Conservation (phyloP, 441 rosid genomes). For the Pelargonium australe region DNA sequence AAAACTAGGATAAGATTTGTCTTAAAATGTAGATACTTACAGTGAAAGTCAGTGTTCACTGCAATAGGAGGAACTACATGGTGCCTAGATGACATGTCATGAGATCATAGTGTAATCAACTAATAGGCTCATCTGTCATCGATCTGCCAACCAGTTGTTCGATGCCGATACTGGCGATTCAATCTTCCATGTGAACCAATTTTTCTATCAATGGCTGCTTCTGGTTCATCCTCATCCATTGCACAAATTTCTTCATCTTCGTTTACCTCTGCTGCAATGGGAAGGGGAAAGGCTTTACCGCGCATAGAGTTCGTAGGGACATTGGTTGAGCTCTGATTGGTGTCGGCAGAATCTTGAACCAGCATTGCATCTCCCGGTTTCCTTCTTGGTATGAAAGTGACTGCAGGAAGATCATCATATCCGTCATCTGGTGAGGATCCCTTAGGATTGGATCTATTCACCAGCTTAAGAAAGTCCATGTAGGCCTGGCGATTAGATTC, state of each 20-base stretch:
- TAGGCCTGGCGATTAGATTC: constrained; percentile 65
- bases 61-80: not conserved
- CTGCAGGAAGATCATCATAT: constrained; percentile 44
- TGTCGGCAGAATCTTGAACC: constrained; percentile 21
- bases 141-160: constrained; percentile 34
- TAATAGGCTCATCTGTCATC: constrained; percentile 30
- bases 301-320: constrained; percentile 24
- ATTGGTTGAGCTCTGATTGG: constrained; percentile 22
- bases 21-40: not conserved
- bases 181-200: constrained; percentile 23
- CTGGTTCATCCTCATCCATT: constrained; percentile 80
- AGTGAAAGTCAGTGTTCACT: not conserved
- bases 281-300: constrained; percentile 28
- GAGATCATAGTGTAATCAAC: constrained; percentile 4
- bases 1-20: not conserved
- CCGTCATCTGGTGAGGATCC: constrained; percentile 34
- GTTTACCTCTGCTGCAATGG: constrained; percentile 35
- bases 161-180: constrained; percentile 42
- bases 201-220: constrained; percentile 23
- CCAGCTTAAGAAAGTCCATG: constrained; percentile 53
- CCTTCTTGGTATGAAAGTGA: constrained; percentile 61
- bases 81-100: not conserved
- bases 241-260: constrained; percentile 37
- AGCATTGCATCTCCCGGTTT: constrained; percentile 29
- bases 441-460: constrained; percentile 33